These are phyloP conservation scores for Tuber aestivum DNA, from an alignment of 495 filamentous ascomycete species.

Conservation along the genomic window DNA sequence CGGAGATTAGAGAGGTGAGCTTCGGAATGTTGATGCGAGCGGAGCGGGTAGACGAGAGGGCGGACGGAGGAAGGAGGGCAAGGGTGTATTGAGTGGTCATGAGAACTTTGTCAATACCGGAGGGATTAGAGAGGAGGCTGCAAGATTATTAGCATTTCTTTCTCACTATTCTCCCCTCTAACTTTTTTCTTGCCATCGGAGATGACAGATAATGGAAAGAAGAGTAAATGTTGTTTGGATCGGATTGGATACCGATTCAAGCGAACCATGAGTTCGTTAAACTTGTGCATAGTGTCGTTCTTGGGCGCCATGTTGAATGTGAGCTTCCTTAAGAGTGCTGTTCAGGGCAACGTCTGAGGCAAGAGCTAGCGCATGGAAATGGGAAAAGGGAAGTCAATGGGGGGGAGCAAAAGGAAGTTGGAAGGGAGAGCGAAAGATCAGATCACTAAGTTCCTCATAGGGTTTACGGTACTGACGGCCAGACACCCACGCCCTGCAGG, in stretches of 20 bases:
- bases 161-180: no score
- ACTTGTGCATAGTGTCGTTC: not conserved
- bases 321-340: not conserved
- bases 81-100: constrained; percentile 61
- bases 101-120: constrained; percentile 58
- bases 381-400: not conserved
- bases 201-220: not conserved
- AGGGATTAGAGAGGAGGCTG: constrained; percentile 52
- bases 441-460: not conserved
- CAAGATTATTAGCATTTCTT: not conserved
- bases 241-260: constrained; percentile 2
- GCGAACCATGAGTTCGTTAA: not conserved
- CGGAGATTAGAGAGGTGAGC: constrained; percentile 53
- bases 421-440: not conserved
- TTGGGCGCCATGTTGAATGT: not conserved
- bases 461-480: no score
- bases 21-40: constrained; percentile 48
- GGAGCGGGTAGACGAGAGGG: constrained; percentile 44
- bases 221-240: not conserved
- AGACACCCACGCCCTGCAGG: not conserved
- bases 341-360: not conserved
- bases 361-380: not conserved
- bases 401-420: not conserved
- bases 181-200: not conserved
- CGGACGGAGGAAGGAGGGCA: constrained; percentile 48